A percentile compares a stretch with the other conserved stretches of the same genome.
These are phyloP conservation scores for Vitis rotundifolia DNA, from an alignment of 164 flowering plant species.

Conservation along the genomic window DNA sequence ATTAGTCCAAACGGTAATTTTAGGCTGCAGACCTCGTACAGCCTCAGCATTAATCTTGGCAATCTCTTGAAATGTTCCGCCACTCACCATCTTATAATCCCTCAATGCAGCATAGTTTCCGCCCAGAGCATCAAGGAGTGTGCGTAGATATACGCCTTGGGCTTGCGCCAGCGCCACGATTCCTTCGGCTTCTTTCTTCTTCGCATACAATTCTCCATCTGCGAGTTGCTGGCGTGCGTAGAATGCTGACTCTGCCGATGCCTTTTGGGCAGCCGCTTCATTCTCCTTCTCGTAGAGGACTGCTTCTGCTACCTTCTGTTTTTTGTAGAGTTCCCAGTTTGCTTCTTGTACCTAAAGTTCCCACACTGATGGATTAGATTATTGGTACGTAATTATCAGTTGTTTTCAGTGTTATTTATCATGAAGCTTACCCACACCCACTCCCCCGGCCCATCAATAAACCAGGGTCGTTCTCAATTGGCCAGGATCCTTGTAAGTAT, in stretches of 20 bases:
- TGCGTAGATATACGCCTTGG: conserved; percentile 21
- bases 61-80: conserved; percentile 18
- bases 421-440: too few species aligned
- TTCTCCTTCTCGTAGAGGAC: conserved; percentile 17
- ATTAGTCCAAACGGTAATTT: conserved; percentile 29
- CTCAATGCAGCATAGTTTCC: conserved; percentile 26
- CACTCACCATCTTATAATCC: conserved; percentile 24
- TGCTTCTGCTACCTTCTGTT: conserved; percentile 32
- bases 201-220: conserved; percentile 20
- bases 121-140: conserved; percentile 16
- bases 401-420: too few species aligned
- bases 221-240: conserved; percentile 20
- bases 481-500: too few species aligned
- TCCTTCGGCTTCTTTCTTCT: conserved; percentile 33
- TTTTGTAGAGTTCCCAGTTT: conserved; percentile 25
- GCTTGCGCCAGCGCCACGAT: conserved; percentile 22
- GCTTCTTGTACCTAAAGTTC: conserved; percentile 37
- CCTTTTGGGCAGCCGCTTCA: conserved; percentile 21
- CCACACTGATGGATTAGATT: too few species aligned
- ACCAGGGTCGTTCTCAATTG: too few species aligned
- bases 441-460: too few species aligned
- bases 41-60: conserved; percentile 28
- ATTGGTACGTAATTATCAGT: too few species aligned
- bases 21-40: conserved; percentile 26
- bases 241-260: conserved; percentile 17